Conservation (phyloP, 208 protist species). For the Trichomonas gallinae region DNA sequence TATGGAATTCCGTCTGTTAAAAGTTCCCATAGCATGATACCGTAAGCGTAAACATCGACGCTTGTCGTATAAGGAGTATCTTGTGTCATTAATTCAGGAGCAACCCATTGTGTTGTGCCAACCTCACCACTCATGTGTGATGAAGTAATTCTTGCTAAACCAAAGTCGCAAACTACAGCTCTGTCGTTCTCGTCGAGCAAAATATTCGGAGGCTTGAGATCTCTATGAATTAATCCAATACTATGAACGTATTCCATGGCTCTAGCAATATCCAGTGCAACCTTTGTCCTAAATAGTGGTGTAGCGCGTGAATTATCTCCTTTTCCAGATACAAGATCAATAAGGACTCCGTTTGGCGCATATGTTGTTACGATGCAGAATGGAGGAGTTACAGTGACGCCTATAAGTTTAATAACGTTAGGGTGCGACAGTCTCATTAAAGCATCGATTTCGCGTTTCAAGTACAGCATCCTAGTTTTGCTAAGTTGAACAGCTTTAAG, state of each 20-base stretch:
- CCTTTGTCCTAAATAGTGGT: background rate
- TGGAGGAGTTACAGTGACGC: background rate
- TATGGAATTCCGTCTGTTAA: background rate
- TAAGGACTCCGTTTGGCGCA: background rate
- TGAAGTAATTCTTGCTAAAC: constrained; percentile 31
- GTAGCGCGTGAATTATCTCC: too few species aligned
- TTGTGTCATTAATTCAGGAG: background rate
- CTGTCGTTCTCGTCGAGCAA: constrained; percentile 74
- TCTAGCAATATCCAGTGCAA: background rate
- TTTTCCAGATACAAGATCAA: background rate
- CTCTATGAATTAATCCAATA: constrained; percentile 61
- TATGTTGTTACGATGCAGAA: background rate
- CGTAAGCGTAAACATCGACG: background rate
- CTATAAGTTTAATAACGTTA: background rate
- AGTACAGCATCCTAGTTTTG: background rate
- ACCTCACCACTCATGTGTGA: background rate
- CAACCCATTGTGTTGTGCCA: background rate
- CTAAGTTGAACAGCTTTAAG: background rate
- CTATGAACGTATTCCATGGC: constrained; percentile 42
- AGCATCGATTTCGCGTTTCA: background rate
- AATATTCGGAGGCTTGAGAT: constrained; percentile 85
- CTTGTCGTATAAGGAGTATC: background rate
- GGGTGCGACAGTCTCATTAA: background rate
- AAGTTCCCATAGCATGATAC: background rate
- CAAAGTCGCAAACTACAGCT: constrained; percentile 88